Base-by-base conservation (phyloP, 1,284 basidiomycete species). In the Ustilago cynodontis region DNA sequence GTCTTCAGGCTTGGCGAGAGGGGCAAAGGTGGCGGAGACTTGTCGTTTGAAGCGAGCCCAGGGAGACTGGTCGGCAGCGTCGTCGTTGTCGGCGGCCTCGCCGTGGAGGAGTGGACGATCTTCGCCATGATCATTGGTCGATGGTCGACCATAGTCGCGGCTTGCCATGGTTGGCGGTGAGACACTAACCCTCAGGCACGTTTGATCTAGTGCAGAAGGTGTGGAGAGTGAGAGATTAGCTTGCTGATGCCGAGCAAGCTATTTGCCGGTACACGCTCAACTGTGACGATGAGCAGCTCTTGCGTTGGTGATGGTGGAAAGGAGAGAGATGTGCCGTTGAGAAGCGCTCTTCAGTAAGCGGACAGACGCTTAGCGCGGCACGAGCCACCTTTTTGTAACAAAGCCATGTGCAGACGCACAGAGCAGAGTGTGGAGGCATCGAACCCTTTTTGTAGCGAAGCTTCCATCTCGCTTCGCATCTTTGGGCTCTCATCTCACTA, bases 1-100 rank as follows among this genome's bases (percentile, higher is more conserved):
- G 1, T 93, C 91, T 77, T 93, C 91, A 65, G 92, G 85, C 26
- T 82, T 71, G 47, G 77, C 70, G 45, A 82, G 76, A 8, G 77
- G 79, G n/a, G 65, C 64, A 49, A 82, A 72, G 33, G 75, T 71
- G 28, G 53, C 37, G 20, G 70, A 69, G n/a, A 77, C 57, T 28
- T 77, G 75, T 10, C 75, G 64, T 50, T 69, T 72, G 63, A 77
- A 59, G 50, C 75, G 69, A 13, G 62, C 29, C 43, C 55, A 65
- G 37, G 59, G 28, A 11, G 75, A 70, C 37, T 69, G 66, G n/a
- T 70, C 8, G 11, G 54, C 18, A 8, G 45, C 20, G 18, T 20
- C 37, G 20, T 52, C 59, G 7, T 24, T 52, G 6, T 45, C 49
- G 10, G 16, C n/a, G 16, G 57, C 41, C 16, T 70, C 62, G n/a